Conservation (phyloP, 129 eudicot genomes). For the Cynara cardunculus region DNA sequence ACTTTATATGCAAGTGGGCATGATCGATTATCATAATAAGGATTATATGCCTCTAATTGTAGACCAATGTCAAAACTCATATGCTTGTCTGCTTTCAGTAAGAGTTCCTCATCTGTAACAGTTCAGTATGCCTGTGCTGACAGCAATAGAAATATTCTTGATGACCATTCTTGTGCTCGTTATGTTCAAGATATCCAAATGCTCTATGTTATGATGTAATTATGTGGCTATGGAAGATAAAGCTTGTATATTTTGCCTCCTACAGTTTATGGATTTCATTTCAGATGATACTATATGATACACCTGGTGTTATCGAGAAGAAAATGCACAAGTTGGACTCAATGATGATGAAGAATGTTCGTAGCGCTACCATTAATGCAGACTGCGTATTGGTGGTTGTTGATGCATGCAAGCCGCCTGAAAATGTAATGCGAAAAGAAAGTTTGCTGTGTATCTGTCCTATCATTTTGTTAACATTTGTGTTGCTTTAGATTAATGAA, state of each 20-base stretch:
- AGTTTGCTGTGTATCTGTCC: background rate
- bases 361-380: conserved; percentile 79
- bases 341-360: conserved; percentile 99
- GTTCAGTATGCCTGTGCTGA: too few species aligned
- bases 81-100: too few species aligned
- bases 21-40: background rate
- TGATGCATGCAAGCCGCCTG: conserved; percentile 84
- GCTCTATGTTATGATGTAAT: background rate
- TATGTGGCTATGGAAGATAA: background rate
- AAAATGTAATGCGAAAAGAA: conserved; percentile 48
- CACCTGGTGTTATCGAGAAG: conserved; percentile 98
- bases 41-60: background rate
- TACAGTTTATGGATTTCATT: conserved; percentile 21
- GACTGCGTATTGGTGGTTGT: conserved; percentile 92
- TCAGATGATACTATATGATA: conserved; percentile 93
- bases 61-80: too few species aligned
- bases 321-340: conserved; percentile 92
- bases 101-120: too few species aligned
- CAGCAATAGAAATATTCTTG: too few species aligned
- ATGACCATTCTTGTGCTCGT: too few species aligned
- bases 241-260: background rate
- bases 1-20: too few species aligned
- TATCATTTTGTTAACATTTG: conserved; percentile 16
- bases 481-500: conserved; percentile 67
- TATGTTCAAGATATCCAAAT: background rate